Percentiles rank a stretch among this genome's conserved stretches.
These are phyloP conservation scores for Penicillium olsonii DNA, from an alignment of 2,329 filamentous ascomycete genomes.

Conservation along the genomic window DNA sequence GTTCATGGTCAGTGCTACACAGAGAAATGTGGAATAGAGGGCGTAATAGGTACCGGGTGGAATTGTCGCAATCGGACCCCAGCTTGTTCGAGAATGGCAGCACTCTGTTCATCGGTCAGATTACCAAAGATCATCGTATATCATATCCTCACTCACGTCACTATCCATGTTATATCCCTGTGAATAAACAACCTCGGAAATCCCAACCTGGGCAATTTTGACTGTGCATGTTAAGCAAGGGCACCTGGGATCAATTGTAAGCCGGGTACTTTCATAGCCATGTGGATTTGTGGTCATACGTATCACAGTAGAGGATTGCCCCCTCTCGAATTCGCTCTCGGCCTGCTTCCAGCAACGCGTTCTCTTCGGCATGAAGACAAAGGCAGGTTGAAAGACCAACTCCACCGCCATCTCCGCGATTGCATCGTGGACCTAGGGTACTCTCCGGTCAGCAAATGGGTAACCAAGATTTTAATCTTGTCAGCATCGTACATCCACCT, in stretches of 20 bases:
- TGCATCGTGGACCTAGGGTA: conserved; percentile 67
- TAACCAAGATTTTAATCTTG: background rate
- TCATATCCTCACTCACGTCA: conserved; percentile 47
- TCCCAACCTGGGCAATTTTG: conserved; percentile 96
- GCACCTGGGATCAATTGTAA: conserved; percentile 54
- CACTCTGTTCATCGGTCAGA: conserved; percentile 53
- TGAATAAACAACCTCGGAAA: conserved; percentile 91
- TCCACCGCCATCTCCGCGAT: conserved; percentile 70
- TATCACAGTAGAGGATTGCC: conserved; percentile 88
- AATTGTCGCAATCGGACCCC: conserved; percentile 87
- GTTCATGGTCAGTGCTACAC: conserved; percentile 1
- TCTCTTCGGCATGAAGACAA: conserved; percentile 98
- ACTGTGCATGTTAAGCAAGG: conserved; percentile 97
- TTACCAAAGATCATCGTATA: conserved; percentile 8
- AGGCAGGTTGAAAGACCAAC: conserved; percentile 80
- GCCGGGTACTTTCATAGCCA: background rate
- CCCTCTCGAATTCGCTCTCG: conserved; percentile 83
- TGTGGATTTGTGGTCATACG: conserved; percentile 42
- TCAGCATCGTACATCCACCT: conserved; percentile 69
- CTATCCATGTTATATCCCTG: conserved; percentile 93
- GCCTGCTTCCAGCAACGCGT: conserved; percentile 90
- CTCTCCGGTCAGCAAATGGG: conserved; percentile 7
- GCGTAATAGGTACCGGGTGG: conserved; percentile 63
- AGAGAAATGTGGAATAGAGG: background rate
- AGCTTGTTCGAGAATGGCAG: conserved; percentile 77